These are phyloP conservation scores for Colletotrichum chrysophilum DNA, from an alignment of 2,329 filamentous ascomycete species.

Conservation along the genomic window DNA sequence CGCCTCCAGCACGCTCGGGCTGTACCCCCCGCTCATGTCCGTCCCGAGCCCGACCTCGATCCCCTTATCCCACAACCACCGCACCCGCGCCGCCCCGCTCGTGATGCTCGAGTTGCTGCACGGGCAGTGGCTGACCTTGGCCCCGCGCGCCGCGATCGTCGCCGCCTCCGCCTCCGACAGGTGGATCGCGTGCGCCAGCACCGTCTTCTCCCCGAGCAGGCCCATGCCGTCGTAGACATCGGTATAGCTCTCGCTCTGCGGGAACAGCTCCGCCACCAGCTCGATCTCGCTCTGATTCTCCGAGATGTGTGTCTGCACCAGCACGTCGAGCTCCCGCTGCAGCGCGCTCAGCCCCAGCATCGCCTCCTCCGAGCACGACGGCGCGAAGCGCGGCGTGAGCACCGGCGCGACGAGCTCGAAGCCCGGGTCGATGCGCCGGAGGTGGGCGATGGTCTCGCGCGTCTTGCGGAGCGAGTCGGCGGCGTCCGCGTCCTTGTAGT, in stretches of 20 bases:
- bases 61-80: conserved; percentile 75
- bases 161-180: conserved; percentile 69
- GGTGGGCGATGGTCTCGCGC: conserved; percentile 66
- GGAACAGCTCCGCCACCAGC: conserved; percentile 75
- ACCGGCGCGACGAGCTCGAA: conserved; percentile 76
- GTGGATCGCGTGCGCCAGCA: conserved; percentile 87
- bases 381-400: conserved; percentile 76
- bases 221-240: conserved; percentile 78
- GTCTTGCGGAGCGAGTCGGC: conserved; percentile 63
- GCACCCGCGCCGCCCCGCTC: conserved; percentile 77
- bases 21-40: conserved; percentile 89
- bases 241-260: conserved; percentile 68
- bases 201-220: conserved; percentile 74
- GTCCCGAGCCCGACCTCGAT: conserved; percentile 87
- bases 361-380: conserved; percentile 62
- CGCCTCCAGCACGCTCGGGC: conserved; percentile 80
- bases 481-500: conserved; percentile 78
- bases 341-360: conserved; percentile 70
- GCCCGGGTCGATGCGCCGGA: conserved; percentile 68
- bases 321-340: conserved; percentile 65
- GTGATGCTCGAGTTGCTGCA: conserved; percentile 85
- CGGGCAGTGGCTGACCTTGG: conserved; percentile 85
- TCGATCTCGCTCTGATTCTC: conserved; percentile 79
- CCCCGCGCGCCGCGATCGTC: conserved; percentile 64
- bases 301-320: conserved; percentile 87